Percentiles rank a stretch among this genome's conserved stretches.
phyloP scores from a whole-genome alignment of 2,329 filamentous ascomycete species.

The Pseudonectria buxi region DNA sequence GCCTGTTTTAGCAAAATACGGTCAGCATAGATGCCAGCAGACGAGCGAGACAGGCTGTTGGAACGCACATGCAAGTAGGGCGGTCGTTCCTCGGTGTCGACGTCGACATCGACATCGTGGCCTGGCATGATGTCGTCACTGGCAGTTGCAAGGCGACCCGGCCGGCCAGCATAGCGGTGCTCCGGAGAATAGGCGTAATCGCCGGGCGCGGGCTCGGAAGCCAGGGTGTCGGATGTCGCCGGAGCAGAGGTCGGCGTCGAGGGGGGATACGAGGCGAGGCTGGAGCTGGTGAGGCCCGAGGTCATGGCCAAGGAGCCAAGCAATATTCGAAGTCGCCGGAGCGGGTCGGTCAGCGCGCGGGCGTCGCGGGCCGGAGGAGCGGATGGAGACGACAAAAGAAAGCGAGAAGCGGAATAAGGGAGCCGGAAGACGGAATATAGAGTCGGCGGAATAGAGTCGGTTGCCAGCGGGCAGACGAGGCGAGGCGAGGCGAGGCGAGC shows the following conservation, averaged over 20 bases:
- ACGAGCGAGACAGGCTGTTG: no score
- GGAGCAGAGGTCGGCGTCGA: slow-evolving; percentile 9
- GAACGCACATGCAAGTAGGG: slow-evolving; percentile 38
- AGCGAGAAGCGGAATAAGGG: no score
- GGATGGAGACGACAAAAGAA: no score
- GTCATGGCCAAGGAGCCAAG: no score
- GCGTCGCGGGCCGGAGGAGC: no score
- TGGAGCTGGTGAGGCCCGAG: slow-evolving; percentile 1
- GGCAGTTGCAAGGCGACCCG: slow-evolving; percentile 19
- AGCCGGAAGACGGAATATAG: no score
- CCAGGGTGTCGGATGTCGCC: slow-evolving; percentile 10
- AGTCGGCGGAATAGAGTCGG: no score
- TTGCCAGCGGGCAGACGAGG: no score
- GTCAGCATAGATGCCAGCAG: slow-evolving; percentile 2
- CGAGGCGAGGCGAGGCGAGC: no score
- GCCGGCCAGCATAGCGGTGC: slow-evolving; percentile 28
- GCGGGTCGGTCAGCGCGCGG: no score
- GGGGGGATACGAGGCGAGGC: slow-evolving; percentile 13
- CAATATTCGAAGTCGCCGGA: no score
- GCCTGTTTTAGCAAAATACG: slow-evolving; percentile 44
- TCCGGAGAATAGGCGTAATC: slow-evolving; percentile 16
- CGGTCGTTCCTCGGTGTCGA: slow-evolving; percentile 37
- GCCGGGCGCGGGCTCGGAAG: slow-evolving; percentile 5
- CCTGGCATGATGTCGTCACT: slow-evolving; percentile 18
- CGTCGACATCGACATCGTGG: slow-evolving; percentile 26